phyloP scores from a whole-genome alignment of 345 rosid genomes.

The Schrenkiella parvula region DNA sequence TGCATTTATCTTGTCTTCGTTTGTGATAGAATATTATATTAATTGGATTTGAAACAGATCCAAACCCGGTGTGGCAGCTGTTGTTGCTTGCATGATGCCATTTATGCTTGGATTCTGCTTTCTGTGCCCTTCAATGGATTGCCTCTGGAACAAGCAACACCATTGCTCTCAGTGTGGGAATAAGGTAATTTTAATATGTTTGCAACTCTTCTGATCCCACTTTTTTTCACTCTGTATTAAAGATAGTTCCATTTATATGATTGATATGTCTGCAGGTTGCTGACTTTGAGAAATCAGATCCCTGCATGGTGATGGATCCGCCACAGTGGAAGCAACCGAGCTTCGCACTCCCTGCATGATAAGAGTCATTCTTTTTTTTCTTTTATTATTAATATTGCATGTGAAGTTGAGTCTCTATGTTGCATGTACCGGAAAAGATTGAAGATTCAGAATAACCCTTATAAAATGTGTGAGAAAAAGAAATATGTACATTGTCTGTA shows the following conservation, averaged over 20 bases:
- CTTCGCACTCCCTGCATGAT: slow-evolving; percentile 75
- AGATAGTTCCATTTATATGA: not conserved
- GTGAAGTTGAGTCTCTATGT: slow-evolving; percentile 12
- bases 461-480: not conserved
- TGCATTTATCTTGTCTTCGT: not conserved
- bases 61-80: slow-evolving; percentile 84
- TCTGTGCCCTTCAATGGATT: slow-evolving; percentile 91
- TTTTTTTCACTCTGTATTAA: not conserved
- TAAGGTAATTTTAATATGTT: slow-evolving; percentile 40
- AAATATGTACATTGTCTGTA: not conserved
- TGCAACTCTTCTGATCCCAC: not conserved
- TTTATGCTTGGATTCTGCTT: slow-evolving; percentile 87
- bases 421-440: not conserved
- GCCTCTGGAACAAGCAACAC: slow-evolving; percentile 98
- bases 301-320: slow-evolving; percentile 77
- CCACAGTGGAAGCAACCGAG: slow-evolving; percentile 75
- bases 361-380: not conserved
- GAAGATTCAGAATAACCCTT: not conserved
- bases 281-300: slow-evolving; percentile 77
- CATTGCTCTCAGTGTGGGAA: slow-evolving; percentile 75
- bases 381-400: not conserved
- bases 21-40: not conserved
- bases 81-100: slow-evolving; percentile 96
- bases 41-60: slow-evolving; percentile 46
- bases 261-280: slow-evolving; percentile 58